Evolutionary conservation across 176 grass and related monocot genomes (phyloP).

Genomic region (Dactylis glomerata): DNA sequence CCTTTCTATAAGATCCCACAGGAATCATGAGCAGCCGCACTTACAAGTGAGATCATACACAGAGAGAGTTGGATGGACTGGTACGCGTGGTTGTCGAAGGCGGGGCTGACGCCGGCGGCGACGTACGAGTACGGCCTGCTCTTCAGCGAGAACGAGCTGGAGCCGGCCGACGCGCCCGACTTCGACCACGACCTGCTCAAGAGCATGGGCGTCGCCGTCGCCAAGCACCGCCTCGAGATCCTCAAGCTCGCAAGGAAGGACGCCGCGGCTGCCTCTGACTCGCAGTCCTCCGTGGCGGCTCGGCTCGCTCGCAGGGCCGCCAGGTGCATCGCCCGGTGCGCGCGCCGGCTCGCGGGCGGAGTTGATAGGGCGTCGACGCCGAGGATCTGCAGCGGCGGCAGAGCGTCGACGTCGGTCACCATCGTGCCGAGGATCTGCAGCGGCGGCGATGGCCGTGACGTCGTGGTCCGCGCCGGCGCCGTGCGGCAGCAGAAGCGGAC

Average conservation of each 20-base stretch:
- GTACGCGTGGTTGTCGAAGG: slow-evolving; percentile 74
- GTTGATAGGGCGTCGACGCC: background rate
- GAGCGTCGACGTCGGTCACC: slow-evolving; percentile 22
- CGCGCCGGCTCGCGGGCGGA: slow-evolving; percentile 3
- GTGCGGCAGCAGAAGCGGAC: slow-evolving; percentile 32
- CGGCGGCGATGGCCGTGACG: slow-evolving; percentile 18
- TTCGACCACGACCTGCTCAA: slow-evolving; percentile 93
- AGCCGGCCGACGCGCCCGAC: slow-evolving; percentile 54
- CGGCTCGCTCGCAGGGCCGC: slow-evolving; percentile 29
- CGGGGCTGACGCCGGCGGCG: slow-evolving; percentile 51
- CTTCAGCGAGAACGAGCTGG: slow-evolving; percentile 69
- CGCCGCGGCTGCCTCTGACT: background rate
- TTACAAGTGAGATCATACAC: background rate
- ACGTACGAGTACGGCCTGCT: too few species aligned
- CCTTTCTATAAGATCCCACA: slow-evolving; percentile 27
- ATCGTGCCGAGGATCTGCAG: slow-evolving; percentile 43
- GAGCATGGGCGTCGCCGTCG: slow-evolving; percentile 88
- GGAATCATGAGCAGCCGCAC: background rate
- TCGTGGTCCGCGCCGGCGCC: slow-evolving; percentile 27
- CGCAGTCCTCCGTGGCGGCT: background rate
- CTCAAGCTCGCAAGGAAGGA: slow-evolving; percentile 52
- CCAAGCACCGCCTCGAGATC: slow-evolving; percentile 83
- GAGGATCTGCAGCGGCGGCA: background rate
- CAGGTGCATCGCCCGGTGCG: slow-evolving; percentile 45
- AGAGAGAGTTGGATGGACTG: slow-evolving; percentile 38